A percentile compares a stretch with the other conserved stretches of the same genome.
Evolutionary conservation across 2,329 filamentous ascomycete species (phyloP).

Genomic region (Claviceps sp.): DNA sequence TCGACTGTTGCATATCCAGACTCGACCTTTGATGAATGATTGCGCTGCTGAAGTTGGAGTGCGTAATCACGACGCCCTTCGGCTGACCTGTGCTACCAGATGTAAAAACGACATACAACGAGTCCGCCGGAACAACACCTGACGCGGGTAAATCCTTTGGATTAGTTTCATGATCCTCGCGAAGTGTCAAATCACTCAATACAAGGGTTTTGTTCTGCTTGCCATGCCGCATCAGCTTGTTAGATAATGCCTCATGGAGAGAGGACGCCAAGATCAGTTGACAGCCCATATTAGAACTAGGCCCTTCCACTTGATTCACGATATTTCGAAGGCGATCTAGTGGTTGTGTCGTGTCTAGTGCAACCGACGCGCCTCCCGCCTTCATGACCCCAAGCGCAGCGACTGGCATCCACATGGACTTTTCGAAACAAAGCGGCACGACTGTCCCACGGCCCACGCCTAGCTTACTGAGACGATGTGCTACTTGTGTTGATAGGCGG

Average conservation of each 20-base stretch:
- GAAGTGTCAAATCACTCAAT: background rate
- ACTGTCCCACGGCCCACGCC: constrained; percentile 22
- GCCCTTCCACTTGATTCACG: background rate
- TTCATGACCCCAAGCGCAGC: constrained; percentile 34
- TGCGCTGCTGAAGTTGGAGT: background rate
- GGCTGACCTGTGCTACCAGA: background rate
- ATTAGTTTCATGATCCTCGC: too few relatives aligned
- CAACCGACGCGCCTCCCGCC: constrained; percentile 30
- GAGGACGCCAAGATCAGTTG: background rate
- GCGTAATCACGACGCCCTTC: background rate
- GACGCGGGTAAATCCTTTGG: too few relatives aligned
- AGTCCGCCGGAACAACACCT: background rate
- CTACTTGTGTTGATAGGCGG: constrained; percentile 26
- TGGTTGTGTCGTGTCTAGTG: constrained; percentile 32
- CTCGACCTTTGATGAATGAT: constrained; percentile 17
- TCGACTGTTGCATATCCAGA: constrained; percentile 10
- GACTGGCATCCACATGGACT: constrained; percentile 32
- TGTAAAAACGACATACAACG: background rate
- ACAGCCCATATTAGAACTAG: background rate
- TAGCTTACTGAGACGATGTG: constrained; percentile 20
- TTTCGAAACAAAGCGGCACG: constrained; percentile 37
- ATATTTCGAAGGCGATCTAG: constrained; percentile 24
- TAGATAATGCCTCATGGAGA: background rate
- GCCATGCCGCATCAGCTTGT: background rate
- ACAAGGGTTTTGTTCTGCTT: background rate